Evolutionary conservation across 495 filamentous ascomycete genomes (phyloP).

Genomic region (Lophiotrema nucula): DNA sequence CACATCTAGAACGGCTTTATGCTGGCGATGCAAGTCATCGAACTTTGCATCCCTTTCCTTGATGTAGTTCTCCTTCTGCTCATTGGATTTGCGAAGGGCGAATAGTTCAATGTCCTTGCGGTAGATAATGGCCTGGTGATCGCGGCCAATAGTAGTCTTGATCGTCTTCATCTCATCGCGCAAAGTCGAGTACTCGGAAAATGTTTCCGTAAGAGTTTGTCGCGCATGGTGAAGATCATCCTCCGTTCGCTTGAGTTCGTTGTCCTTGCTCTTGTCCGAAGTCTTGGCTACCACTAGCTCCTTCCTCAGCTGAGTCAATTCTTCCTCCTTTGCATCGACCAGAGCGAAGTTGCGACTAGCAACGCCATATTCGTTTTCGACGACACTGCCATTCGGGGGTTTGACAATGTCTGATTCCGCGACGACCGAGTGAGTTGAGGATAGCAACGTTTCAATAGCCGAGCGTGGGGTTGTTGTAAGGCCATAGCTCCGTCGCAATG

Average conservation of each 20-base stretch:
- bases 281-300: constrained; percentile 1
- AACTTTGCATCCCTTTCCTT: constrained; percentile 16
- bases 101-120: constrained; percentile 29
- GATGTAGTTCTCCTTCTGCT: constrained; percentile 21
- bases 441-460: constrained; percentile 7
- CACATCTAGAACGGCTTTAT: constrained; percentile 12
- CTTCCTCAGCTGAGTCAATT: constrained; percentile 1
- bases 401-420: constrained; percentile 10
- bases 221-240: constrained; percentile 4
- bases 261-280: constrained; percentile 2
- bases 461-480: too few species aligned
- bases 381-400: background rate
- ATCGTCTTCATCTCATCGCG: constrained; percentile 23
- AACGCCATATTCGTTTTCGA: background rate
- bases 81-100: constrained; percentile 22
- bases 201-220: constrained; percentile 18
- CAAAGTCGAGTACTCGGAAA: constrained; percentile 11
- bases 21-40: constrained; percentile 7
- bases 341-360: background rate
- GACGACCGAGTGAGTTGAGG: constrained; percentile 4
- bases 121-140: constrained; percentile 24
- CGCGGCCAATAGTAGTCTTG: constrained; percentile 18
- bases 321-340: background rate
- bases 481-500: background rate
- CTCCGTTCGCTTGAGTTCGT: constrained; percentile 8